Base-by-base conservation (phyloP, 1,284 basidiomycete genomes). In the Puccinia polysora region DNA sequence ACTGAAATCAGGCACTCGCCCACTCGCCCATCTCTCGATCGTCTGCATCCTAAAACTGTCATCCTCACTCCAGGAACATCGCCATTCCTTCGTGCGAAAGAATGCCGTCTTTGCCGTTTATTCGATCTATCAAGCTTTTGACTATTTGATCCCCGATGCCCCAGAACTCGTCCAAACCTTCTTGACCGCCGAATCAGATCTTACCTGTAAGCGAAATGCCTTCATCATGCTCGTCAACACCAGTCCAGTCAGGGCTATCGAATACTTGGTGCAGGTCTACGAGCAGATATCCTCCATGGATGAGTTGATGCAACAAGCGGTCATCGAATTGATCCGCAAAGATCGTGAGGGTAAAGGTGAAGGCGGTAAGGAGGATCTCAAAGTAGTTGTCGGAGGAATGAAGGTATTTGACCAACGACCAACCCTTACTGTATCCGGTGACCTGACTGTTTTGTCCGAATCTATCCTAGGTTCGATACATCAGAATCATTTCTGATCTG, bases 61-160 rank as follows among this genome's bases (percentile, higher is more conserved):
- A n/a, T n/a, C n/a, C n/a, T n/a, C 62, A 4, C 20, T 28, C 20
- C 34, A 72, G 69, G 95, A 99, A 82, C 95, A 98, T 82, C 87
- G 95, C 67, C 95, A 98, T 82, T 93, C 91, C 12, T 99, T 95
- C 80, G 96, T 98, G 65, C 88, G 95, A 79, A 98, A 98, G 84
- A 97, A 97, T 79, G 96, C 95, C 47, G 93, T 98, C 62, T 97
- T 99, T 81, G 91, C 94, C 50, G 85, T 97, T 63, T 95, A 89
- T 82, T 87, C 91, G 70, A 96, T 98, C 81, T 96, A 92, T 82
- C 89, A 90, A 79, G 86, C 90, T 80, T 91, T 93, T 79, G 93
- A 97, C 79, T 84, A 91, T 80, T 88, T 98, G 77, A 91, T 99
- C 73, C 92, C 94, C 34, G 96, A 98, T 78, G 96, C 92, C 0